Conservation (phyloP, 768 basidiomycete genomes). For the Lentinula guzmanii region DNA sequence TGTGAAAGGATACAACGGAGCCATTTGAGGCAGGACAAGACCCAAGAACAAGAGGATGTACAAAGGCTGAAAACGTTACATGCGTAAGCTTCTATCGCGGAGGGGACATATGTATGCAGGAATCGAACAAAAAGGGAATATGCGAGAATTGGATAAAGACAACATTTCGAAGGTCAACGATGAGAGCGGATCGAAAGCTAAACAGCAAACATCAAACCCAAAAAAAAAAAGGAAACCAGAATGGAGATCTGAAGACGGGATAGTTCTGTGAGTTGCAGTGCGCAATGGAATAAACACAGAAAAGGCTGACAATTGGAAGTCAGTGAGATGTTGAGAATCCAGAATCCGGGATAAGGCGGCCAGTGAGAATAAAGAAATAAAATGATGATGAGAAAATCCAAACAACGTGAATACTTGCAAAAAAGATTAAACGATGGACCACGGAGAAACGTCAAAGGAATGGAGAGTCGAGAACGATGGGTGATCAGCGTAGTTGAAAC, state of each 20-base stretch:
- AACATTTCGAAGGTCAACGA: neutral
- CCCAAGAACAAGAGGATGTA: neutral
- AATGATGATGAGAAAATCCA: neutral
- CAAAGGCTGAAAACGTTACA: neutral
- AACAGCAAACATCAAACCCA: too few relatives aligned
- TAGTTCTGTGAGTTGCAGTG: neutral
- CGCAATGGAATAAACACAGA: neutral
- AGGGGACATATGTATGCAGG: neutral
- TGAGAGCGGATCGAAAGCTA: neutral
- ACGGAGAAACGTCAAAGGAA: neutral
- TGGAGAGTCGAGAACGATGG: neutral
- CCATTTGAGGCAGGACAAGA: neutral
- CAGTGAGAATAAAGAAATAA: neutral
- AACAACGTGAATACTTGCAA: neutral
- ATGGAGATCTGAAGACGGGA: neutral
- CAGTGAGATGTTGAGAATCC: neutral
- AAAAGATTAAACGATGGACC: neutral
- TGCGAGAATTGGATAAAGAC: neutral
- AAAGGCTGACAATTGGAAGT: neutral
- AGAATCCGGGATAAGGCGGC: neutral
- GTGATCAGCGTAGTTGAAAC: neutral
- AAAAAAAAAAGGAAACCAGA: neutral
- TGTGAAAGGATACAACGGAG: neutral
- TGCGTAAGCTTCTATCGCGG: neutral
- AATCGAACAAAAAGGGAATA: neutral